Percentiles rank a stretch among this genome's conserved stretches.
phyloP scores from a whole-genome alignment of 2,329 filamentous ascomycete species.

The Scedosporium boydii region DNA sequence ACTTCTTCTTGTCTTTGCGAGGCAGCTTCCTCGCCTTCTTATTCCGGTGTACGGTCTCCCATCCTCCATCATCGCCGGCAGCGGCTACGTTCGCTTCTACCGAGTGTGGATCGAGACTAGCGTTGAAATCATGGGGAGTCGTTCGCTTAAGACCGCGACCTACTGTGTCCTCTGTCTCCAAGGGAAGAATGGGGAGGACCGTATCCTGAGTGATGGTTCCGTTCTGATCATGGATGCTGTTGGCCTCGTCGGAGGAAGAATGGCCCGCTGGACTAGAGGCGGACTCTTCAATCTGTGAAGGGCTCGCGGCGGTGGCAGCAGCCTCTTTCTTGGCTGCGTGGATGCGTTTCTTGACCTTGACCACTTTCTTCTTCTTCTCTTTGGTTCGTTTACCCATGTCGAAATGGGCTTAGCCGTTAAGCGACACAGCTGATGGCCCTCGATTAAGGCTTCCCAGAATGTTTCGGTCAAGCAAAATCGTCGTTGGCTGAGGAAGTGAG shows the following conservation, averaged over 20 bases:
- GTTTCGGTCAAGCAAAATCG: no score
- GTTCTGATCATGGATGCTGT: not conserved
- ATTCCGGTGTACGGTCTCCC: conserved; percentile 44
- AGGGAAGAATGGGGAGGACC: not conserved
- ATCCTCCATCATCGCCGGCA: conserved; percentile 27
- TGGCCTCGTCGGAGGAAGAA: not conserved
- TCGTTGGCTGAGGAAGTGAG: no score
- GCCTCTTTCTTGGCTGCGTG: conserved; percentile 8
- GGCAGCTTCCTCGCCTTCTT: conserved; percentile 56
- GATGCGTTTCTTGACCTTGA: conserved; percentile 8
- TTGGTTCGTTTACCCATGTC: conserved; percentile 17
- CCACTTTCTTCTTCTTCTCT: conserved; percentile 12
- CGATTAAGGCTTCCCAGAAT: no score
- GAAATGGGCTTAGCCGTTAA: no score
- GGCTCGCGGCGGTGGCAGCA: conserved; percentile 1
- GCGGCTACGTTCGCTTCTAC: conserved; percentile 2
- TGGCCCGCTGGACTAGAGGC: not conserved
- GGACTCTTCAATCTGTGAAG: not conserved
- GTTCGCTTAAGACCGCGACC: conserved; percentile 35
- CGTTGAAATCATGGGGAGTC: conserved; percentile 32
- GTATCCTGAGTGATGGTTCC: not conserved
- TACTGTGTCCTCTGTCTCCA: not conserved
- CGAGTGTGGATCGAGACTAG: conserved; percentile 22
- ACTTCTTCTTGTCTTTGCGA: conserved; percentile 42
- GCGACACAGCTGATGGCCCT: no score